These are phyloP conservation scores for Firmiana major DNA, from an alignment of 345 rosid species.

Conservation along the genomic window DNA sequence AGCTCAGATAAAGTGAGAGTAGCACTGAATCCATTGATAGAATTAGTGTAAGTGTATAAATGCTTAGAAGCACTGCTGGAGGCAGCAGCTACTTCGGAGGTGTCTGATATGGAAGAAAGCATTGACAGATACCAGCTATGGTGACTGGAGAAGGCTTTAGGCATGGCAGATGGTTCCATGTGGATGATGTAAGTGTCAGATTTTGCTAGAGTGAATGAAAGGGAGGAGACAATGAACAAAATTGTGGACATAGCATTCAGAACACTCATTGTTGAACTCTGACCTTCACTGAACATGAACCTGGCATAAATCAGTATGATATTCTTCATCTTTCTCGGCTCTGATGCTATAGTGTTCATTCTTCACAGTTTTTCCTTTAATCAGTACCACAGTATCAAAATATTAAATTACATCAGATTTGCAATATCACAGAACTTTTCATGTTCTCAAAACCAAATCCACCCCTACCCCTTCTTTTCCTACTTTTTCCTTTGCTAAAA, in stretches of 20 bases:
- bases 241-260: not conserved
- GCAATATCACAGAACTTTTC: not conserved
- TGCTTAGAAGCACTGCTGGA: slow-evolving; percentile 8
- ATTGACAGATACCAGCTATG: slow-evolving; percentile 29
- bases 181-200: slow-evolving; percentile 24
- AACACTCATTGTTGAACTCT: slow-evolving; percentile 24
- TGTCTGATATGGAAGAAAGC: slow-evolving; percentile 19
- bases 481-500: not conserved
- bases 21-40: not conserved
- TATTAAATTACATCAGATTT: not conserved
- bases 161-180: slow-evolving; percentile 28
- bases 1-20: not conserved
- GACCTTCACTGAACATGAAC: not conserved
- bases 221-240: slow-evolving; percentile 18
- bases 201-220: slow-evolving; percentile 3
- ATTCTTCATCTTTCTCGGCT: not conserved
- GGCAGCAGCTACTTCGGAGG: not conserved
- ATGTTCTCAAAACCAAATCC: not conserved
- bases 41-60: slow-evolving; percentile 6
- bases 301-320: not conserved
- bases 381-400: not conserved
- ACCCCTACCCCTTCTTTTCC: not conserved
- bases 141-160: slow-evolving; percentile 25
- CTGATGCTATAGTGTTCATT: not conserved
- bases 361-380: not conserved